Base-by-base conservation (phyloP, 208 protist species). In the Giardia duodenalis region DNA sequence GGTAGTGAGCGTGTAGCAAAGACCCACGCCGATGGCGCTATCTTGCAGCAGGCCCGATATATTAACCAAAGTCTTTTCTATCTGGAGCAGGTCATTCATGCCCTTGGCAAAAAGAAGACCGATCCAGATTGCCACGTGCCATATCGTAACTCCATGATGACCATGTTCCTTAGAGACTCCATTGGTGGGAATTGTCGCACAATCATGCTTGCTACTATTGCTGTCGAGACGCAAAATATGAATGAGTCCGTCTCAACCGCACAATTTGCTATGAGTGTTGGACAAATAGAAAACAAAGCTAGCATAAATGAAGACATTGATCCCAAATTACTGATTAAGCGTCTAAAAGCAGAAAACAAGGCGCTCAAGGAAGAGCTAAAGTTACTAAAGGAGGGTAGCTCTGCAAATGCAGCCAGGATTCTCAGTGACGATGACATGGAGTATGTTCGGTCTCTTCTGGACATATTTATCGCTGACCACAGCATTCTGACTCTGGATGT, bases 141-240 rank as follows among this genome's bases (percentile, higher is more conserved):
- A 0, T 99, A 99, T 94, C 96, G 98, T 48, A 97, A 97, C 19
- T 98, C 96, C 22, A 98, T 98, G 87, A 94, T 99, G 22, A 99
- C 98, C 0, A 96, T 98, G 93, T 93, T 97, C 44, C 92, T 97
- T 4, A 95, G 95, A 48, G 96, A 99, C 94, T 97, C 96, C 47
- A 98, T 99, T 94, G 96, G 97, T 0, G 98, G 98, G 42, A 97
- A 98, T 96, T 92, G 96, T 44, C 93, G 90, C 42, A 97, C 96
- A 1, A 47, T 95, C 30, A 96, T 97, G 95, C 94, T 97, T 86
- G 96, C 96, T 44, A 96, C 95, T 89, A 96, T 99, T 92, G 96
- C 97, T 0, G 44, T 76, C 10, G 92, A 92, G 19, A 42, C 43
- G 3, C 10, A 86, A 39, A 47, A 93, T 47, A 30, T 92, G 2